Conservation (phyloP, 73 alveolate species). For the Stentor roeselii region DNA sequence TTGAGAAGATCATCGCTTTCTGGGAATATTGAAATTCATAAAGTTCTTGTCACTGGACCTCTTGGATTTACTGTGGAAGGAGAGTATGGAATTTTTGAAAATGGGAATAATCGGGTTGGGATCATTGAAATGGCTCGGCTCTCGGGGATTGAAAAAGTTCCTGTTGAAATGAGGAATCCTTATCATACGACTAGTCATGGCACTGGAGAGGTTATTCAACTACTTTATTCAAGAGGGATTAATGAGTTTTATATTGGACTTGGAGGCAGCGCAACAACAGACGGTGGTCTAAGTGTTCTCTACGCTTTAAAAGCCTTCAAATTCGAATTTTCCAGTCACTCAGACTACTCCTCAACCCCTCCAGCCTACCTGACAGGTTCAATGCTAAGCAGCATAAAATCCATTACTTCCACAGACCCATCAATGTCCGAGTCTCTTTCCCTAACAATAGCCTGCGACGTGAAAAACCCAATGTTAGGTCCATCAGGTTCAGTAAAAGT, state of each 20-base stretch:
- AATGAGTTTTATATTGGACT: neutral
- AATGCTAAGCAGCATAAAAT: neutral
- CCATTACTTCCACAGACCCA: neutral
- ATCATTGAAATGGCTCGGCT: slow-evolving; percentile 1
- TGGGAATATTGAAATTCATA: neutral
- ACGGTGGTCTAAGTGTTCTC: neutral
- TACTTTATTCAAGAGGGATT: neutral
- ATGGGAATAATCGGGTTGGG: neutral
- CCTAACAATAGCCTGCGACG: slow-evolving; percentile 35
- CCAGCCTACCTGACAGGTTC: neutral
- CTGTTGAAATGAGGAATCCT: neutral
- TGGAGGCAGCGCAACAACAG: slow-evolving; percentile 18
- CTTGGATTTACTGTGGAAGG: neutral
- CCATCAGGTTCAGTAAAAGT: slow-evolving; percentile 28
- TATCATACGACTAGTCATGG: slow-evolving; percentile 16
- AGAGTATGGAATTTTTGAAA: slow-evolving; percentile 10
- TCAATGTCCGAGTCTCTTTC: neutral
- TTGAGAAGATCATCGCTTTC: neutral
- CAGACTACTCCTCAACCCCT: too few relatives aligned
- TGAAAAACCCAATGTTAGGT: slow-evolving; percentile 34
- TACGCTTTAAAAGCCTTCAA: neutral
- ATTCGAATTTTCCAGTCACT: neutral
- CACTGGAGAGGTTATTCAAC: neutral
- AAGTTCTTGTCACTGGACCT: neutral
- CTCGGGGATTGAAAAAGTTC: slow-evolving; percentile 19